Conservation (phyloP, 1,284 basidiomycete genomes). For the Exsudoporus floridanus region DNA sequence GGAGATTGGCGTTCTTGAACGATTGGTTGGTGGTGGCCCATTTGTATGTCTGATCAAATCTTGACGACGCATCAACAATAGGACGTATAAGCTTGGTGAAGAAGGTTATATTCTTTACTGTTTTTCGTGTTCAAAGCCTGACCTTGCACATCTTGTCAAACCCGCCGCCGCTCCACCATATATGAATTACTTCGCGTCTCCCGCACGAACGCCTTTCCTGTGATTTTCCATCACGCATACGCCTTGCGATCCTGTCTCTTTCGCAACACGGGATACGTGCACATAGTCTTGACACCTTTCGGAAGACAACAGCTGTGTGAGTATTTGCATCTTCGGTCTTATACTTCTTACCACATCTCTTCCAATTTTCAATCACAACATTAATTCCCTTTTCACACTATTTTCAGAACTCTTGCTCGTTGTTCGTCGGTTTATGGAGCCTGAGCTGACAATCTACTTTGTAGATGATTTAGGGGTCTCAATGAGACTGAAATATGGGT, state of each 20-base stretch:
- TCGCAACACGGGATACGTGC: too few relatives aligned
- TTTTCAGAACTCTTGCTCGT: neutral
- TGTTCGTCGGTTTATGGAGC: neutral
- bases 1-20: conserved; percentile 71
- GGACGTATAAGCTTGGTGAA: conserved; percentile 80
- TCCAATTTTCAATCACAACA: neutral
- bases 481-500: conserved; percentile 77
- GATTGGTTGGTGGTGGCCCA: conserved; percentile 53
- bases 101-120: conserved; percentile 39
- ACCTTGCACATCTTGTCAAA: neutral
- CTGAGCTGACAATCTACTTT: conserved; percentile 3
- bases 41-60: neutral
- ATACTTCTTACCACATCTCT: neutral
- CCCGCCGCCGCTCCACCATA: too few relatives aligned
- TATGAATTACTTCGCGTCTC: neutral
- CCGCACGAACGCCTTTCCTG: neutral
- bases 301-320: conserved; percentile 77
- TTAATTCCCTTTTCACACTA: neutral
- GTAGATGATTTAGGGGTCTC: conserved; percentile 71
- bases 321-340: conserved; percentile 22
- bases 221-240: neutral
- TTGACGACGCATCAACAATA: conserved; percentile 27
- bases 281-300: conserved; percentile 72
- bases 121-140: neutral
- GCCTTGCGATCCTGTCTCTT: neutral